A percentile compares a stretch with the other conserved stretches of the same genome.
Evolutionary conservation across 2,329 filamentous ascomycete species (phyloP).

Genomic region (Calcarisporium arbuscula): DNA sequence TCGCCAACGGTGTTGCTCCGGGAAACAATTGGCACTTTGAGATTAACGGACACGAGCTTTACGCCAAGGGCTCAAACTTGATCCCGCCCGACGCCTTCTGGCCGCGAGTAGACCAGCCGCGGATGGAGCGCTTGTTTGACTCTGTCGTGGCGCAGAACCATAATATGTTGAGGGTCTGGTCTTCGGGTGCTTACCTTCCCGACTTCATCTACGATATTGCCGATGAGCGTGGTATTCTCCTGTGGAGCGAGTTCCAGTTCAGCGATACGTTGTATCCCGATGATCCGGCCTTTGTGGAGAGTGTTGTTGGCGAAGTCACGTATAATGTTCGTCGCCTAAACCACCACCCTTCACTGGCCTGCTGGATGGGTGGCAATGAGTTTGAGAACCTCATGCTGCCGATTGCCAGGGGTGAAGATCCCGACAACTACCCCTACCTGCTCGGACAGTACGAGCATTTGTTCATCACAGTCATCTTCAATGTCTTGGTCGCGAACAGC

Average conservation of each 20-base stretch:
- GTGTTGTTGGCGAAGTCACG: conserved; percentile 45
- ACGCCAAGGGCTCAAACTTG: conserved; percentile 30
- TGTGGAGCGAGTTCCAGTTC: conserved; percentile 61
- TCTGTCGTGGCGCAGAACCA: conserved; percentile 49
- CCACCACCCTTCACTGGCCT: conserved; percentile 49
- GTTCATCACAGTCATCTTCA: conserved; percentile 48
- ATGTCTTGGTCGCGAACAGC: conserved; percentile 51
- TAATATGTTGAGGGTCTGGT: conserved; percentile 60
- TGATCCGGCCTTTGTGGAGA: conserved; percentile 45
- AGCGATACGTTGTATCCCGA: conserved; percentile 55
- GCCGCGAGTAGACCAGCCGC: conserved; percentile 42
- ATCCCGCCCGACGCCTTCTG: conserved; percentile 14
- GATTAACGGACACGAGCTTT: conserved; percentile 58
- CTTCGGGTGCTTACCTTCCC: conserved; percentile 51
- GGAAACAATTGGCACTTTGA: conserved; percentile 54
- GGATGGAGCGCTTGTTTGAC: conserved; percentile 41
- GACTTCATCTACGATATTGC: conserved; percentile 59
- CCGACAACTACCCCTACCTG: conserved; percentile 27
- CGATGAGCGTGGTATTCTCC: conserved; percentile 52
- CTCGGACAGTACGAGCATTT: conserved; percentile 49
- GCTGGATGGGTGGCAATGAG: conserved; percentile 54
- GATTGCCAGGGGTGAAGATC: conserved; percentile 29
- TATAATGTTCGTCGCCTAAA: conserved; percentile 57
- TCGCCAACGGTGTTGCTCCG: conserved; percentile 39
- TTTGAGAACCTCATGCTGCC: conserved; percentile 49